Conservation (phyloP, 2,329 filamentous ascomycete genomes). For the Teratosphaeria zuluensis region DNA sequence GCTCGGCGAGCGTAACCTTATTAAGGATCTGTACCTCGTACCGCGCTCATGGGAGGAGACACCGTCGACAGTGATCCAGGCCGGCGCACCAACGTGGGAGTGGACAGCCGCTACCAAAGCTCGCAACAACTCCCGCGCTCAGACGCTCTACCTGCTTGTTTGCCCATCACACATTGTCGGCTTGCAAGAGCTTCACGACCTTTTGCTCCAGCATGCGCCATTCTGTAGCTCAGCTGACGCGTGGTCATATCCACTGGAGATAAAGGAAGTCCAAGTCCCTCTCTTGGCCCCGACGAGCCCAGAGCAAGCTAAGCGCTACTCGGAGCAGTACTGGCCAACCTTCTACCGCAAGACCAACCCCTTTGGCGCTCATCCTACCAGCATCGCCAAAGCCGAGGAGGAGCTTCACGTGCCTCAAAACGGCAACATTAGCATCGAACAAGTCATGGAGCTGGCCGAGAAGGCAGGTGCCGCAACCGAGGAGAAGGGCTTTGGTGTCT, state of each 20-base stretch:
- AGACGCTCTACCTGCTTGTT: constrained; percentile 41
- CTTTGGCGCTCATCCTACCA: constrained; percentile 70
- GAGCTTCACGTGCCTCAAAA: constrained; percentile 44
- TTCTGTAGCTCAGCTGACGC: constrained; percentile 29
- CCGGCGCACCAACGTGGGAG: constrained; percentile 34
- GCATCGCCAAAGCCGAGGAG: constrained; percentile 59
- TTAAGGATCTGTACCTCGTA: constrained; percentile 25
- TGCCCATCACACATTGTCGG: constrained; percentile 43
- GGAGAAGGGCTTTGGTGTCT: constrained; percentile 52
- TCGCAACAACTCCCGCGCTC: constrained; percentile 34
- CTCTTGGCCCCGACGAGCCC: constrained; percentile 65
- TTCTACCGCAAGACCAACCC: constrained; percentile 83
- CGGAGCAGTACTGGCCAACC: constrained; percentile 69
- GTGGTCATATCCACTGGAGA: constrained; percentile 38
- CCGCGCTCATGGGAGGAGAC: constrained; percentile 23
- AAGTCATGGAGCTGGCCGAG: constrained; percentile 54
- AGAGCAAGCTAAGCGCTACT: constrained; percentile 66
- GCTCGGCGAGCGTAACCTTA: constrained; percentile 21
- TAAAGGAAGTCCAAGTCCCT: constrained; percentile 59
- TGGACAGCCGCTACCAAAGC: constrained; percentile 52
- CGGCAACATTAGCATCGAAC: constrained; percentile 43
- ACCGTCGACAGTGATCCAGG: constrained; percentile 21
- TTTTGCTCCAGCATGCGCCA: constrained; percentile 29
- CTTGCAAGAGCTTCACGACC: constrained; percentile 42
- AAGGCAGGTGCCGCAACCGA: constrained; percentile 52